Evolutionary conservation across 2,329 filamentous ascomycete species (phyloP).

Genomic region (Diaporthe vaccinii): DNA sequence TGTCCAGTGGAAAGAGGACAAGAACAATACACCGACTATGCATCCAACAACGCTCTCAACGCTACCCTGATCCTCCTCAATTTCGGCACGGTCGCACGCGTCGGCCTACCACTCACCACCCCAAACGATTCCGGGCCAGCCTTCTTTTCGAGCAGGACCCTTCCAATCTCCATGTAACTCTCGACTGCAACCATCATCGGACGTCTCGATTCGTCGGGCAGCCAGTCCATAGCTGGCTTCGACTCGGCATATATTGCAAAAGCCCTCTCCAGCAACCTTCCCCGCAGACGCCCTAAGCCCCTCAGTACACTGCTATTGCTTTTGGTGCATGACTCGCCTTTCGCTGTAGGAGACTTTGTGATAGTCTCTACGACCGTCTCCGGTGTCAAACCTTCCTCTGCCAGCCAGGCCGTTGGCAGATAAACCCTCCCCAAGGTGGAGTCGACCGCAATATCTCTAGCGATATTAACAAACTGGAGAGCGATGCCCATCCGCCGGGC

Average conservation of each 20-base stretch:
- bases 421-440: conserved; percentile 77
- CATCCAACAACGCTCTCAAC: conserved; percentile 41
- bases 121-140: conserved; percentile 1
- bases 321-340: neutral
- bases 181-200: conserved; percentile 46
- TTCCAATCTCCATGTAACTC: conserved; percentile 45
- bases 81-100: conserved; percentile 43
- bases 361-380: conserved; percentile 67
- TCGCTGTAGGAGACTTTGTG: conserved; percentile 45
- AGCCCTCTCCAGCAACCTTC: conserved; percentile 69
- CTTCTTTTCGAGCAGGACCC: conserved; percentile 42
- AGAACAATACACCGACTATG: neutral
- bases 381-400: conserved; percentile 66
- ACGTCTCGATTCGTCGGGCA: conserved; percentile 72
- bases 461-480: conserved; percentile 83
- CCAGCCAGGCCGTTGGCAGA: conserved; percentile 74
- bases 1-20: neutral
- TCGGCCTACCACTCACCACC: conserved; percentile 34
- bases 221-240: conserved; percentile 68
- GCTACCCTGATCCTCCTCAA: conserved; percentile 41
- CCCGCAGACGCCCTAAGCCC: conserved; percentile 60
- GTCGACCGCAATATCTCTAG: conserved; percentile 78
- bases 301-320: neutral
- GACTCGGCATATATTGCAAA: conserved; percentile 71
- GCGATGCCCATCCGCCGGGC: conserved; percentile 79